Conservation (phyloP, 2,329 filamentous ascomycete species). For the Mycosphaerella sp. region DNA sequence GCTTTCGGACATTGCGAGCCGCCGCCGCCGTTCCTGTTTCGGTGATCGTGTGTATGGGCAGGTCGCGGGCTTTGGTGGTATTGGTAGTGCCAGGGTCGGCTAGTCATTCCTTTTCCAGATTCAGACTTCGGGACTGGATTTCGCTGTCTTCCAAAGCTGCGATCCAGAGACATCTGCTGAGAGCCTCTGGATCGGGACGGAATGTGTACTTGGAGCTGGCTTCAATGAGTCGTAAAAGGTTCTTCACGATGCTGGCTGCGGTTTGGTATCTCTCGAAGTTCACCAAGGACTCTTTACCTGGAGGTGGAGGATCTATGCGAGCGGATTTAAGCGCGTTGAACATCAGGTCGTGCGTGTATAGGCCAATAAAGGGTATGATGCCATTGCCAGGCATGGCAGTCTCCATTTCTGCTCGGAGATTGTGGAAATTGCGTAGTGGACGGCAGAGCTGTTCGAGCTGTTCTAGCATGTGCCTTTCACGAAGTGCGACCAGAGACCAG, state of each 20-base stretch:
- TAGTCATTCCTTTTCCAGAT: slow-evolving; percentile 25
- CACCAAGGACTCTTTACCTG: slow-evolving; percentile 58
- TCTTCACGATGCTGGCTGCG: slow-evolving; percentile 72
- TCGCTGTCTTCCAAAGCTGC: slow-evolving; percentile 70
- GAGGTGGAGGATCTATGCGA: slow-evolving; percentile 52
- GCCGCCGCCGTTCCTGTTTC: background rate
- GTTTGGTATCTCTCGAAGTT: slow-evolving; percentile 80
- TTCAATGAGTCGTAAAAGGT: slow-evolving; percentile 69
- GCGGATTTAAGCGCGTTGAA: slow-evolving; percentile 75
- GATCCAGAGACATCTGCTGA: slow-evolving; percentile 80
- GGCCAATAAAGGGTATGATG: slow-evolving; percentile 75
- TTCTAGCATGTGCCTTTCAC: slow-evolving; percentile 59
- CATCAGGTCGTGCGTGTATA: slow-evolving; percentile 76
- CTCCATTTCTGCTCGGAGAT: slow-evolving; percentile 75
- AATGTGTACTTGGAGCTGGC: slow-evolving; percentile 70
- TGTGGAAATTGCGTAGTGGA: slow-evolving; percentile 71
- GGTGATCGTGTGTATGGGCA: background rate
- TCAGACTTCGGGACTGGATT: slow-evolving; percentile 43
- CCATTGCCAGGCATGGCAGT: slow-evolving; percentile 52
- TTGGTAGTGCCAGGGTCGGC: background rate
- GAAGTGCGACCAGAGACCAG: slow-evolving; percentile 62
- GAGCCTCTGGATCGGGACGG: slow-evolving; percentile 67
- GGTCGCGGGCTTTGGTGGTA: background rate
- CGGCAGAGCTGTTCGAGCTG: slow-evolving; percentile 69
- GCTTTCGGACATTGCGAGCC: background rate